These are phyloP conservation scores for Podospora didyma DNA, from an alignment of 495 filamentous ascomycete species.

Conservation along the genomic window DNA sequence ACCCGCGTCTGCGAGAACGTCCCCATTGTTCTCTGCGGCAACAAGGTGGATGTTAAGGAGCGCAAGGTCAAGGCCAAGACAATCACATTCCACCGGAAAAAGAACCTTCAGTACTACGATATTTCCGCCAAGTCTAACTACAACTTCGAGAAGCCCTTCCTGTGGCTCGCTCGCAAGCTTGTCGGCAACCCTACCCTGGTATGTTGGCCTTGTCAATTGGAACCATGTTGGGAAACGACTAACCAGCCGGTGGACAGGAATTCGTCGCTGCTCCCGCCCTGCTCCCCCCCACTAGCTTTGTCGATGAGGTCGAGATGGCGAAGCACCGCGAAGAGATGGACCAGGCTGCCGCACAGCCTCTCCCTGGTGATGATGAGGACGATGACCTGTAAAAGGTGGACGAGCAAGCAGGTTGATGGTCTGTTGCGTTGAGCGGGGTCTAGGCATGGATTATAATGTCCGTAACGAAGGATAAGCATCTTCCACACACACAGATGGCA, in stretches of 20 bases:
- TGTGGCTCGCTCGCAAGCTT: slow-evolving; percentile 98
- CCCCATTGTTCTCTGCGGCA: slow-evolving; percentile 95
- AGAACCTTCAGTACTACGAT: slow-evolving; percentile 99
- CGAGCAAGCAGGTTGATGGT: background rate
- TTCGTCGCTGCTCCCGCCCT: slow-evolving; percentile 95
- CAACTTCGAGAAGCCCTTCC: slow-evolving; percentile 99
- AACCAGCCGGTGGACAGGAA: slow-evolving; percentile 55
- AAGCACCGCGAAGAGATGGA: slow-evolving; percentile 88
- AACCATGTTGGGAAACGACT: background rate
- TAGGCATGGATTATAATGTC: slow-evolving; percentile 25
- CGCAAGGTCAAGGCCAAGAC: slow-evolving; percentile 99
- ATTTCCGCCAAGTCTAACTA: slow-evolving; percentile 99
- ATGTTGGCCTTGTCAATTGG: no score
- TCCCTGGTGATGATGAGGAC: slow-evolving; percentile 93
- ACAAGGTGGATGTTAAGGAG: slow-evolving; percentile 99
- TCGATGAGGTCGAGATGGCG: slow-evolving; percentile 76
- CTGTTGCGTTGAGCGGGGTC: background rate
- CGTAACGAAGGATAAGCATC: slow-evolving; percentile 28
- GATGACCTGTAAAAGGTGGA: slow-evolving; percentile 47
- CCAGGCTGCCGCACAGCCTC: slow-evolving; percentile 73
- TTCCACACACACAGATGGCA: slow-evolving; percentile 20
- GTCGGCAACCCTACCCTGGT: slow-evolving; percentile 91
- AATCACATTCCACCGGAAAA: slow-evolving; percentile 99
- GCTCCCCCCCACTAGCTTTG: slow-evolving; percentile 83
- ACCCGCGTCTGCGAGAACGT: slow-evolving; percentile 99